Base-by-base conservation (phyloP, 2,329 filamentous ascomycete genomes). In the Emericellopsis atlantica region DNA sequence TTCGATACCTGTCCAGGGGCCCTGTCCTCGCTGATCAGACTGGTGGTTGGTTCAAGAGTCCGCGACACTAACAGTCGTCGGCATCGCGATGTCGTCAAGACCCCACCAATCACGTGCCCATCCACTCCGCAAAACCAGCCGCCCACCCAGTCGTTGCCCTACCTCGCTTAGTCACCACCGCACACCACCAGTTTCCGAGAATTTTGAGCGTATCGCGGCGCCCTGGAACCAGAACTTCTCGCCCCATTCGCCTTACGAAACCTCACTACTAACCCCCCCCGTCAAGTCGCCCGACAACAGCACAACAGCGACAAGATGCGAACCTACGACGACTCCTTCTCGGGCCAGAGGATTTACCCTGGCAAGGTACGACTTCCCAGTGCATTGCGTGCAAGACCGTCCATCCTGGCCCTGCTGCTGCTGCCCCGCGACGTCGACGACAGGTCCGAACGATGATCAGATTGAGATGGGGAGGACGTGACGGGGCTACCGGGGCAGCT, bases 281-380 rank as follows among this genome's bases (percentile, higher is more conserved):
- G 32, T 32, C 60, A 62, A 62, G 60, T 65, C 60, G 61, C 60
- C 57, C 49, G 48, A 51, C 53, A 54, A 49, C 52, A 57, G 56
- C 56, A 55, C 56, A 36, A 55, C 52, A 45, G 59, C 61, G 61
- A 60, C 62, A 76, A 65, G 62, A 79, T 79, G 74, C 73, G 74
- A 66, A 76, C 73, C 62, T 79, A 79, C 74, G 74, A 79, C 66
- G 74, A 79, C 64, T 62, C 66, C 53, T 79, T 79, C 67, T 78
- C 74, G 61, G 74, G 74, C 61, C 69, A 72, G 71, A 76, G 70
- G 69, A 79, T 78, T 55, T 79, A 77, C 73, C 74, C 74, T 64
- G 74, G 74, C 61, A 79, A 79, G 74, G 74, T 79, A 74, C 66
- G 70, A 37, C 35, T 32, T 24, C 35, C 36, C 40, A 12, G 10